phyloP scores from a whole-genome alignment of 441 rosid species.

The Manihot esculenta region DNA sequence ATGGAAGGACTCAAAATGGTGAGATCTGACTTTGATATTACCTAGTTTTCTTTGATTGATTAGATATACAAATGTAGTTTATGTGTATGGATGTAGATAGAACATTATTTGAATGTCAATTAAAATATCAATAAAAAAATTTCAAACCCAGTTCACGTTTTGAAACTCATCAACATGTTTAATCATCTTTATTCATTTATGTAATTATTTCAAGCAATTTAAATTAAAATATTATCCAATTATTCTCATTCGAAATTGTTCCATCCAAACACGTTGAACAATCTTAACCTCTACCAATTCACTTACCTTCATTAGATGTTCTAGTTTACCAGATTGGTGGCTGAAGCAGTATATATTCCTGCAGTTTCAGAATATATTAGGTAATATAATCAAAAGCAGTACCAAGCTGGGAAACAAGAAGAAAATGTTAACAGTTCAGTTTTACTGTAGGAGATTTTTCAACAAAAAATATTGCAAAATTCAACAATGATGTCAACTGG shows the following conservation, averaged over 20 bases:
- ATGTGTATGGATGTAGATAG: not conserved
- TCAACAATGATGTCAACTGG: not conserved
- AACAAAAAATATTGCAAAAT: not conserved
- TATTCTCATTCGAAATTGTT: not conserved
- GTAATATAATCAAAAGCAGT: not conserved
- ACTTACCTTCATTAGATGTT: constrained; percentile 95
- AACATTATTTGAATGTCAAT: not conserved
- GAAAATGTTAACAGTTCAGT: not conserved
- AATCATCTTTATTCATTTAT: not conserved
- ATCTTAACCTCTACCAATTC: not conserved
- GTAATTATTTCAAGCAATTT: not conserved
- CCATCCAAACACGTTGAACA: not conserved
- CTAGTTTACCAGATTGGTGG: constrained; percentile 86
- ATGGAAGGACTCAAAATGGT: not conserved
- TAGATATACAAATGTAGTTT: not conserved
- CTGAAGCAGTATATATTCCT: constrained; percentile 97
- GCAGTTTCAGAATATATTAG: constrained; percentile 25
- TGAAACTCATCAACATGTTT: not conserved
- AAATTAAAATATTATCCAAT: too few species aligned
- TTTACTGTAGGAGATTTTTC: constrained; percentile 3
- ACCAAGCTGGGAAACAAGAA: not conserved
- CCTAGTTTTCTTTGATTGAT: not conserved
- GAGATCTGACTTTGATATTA: not conserved
- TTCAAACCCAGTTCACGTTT: too few species aligned
- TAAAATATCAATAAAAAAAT: too few species aligned